phyloP scores from a whole-genome alignment of 345 rosid species.

The Zanthoxylum bungeanum region DNA sequence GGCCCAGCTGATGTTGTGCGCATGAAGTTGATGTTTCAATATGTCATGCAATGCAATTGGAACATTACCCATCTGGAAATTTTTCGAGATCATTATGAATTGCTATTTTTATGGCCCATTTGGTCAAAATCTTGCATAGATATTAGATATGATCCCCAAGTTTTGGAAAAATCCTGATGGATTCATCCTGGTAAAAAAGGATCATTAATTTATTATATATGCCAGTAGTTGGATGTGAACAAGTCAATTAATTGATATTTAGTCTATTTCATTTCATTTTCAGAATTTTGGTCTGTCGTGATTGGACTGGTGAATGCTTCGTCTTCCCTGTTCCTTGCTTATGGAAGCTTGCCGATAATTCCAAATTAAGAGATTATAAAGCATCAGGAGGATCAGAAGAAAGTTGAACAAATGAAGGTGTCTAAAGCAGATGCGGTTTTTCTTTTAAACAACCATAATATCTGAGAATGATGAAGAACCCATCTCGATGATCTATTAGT shows the following conservation, averaged over 20 bases:
- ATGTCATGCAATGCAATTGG: no score
- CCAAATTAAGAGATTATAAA: constrained; percentile 2
- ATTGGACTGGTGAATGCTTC: not conserved
- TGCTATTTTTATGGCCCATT: no score
- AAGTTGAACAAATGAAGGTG: constrained; percentile 30
- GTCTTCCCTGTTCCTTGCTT: not conserved
- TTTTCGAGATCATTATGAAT: not conserved
- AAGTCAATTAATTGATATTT: not conserved
- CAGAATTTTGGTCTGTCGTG: constrained; percentile 10
- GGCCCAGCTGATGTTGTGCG: not conserved
- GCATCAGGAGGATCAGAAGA: constrained; percentile 13
- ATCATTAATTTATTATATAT: no score
- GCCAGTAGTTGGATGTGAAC: not conserved
- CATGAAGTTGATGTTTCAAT: constrained; percentile 16
- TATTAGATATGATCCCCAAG: no score
- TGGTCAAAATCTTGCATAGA: not conserved
- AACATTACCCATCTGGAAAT: no score
- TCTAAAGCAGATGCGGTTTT: constrained; percentile 41
- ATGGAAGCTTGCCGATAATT: constrained; percentile 11
- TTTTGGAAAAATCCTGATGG: no score
- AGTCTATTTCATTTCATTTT: constrained; percentile 5
- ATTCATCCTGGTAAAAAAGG: not conserved
- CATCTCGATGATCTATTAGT: not conserved
- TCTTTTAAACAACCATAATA: not conserved
- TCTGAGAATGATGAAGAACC: not conserved